Conservation (phyloP, 2,329 filamentous ascomycete genomes). For the Fusarium sororula region DNA sequence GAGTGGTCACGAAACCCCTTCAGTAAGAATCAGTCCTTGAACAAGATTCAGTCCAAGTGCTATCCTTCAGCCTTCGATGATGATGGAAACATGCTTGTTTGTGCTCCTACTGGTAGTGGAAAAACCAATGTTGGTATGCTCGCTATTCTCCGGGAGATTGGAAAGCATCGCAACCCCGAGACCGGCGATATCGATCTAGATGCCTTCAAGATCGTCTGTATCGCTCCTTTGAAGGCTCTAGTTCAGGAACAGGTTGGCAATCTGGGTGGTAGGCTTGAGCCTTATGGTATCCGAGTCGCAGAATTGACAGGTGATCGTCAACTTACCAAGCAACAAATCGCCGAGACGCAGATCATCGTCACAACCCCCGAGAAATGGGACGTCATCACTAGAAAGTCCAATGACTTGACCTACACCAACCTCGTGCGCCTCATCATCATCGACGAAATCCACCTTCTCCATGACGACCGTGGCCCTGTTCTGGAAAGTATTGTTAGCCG, state of each 20-base stretch:
- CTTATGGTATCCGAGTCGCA: slow-evolving; percentile 91
- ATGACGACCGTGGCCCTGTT: slow-evolving; percentile 96
- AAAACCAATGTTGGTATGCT: slow-evolving; percentile 99
- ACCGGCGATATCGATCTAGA: slow-evolving; percentile 97
- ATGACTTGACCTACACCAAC: slow-evolving; percentile 95
- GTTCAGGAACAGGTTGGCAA: slow-evolving; percentile 99
- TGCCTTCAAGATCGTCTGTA: slow-evolving; percentile 98
- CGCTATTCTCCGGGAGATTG: slow-evolving; percentile 93
- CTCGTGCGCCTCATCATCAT: slow-evolving; percentile 97
- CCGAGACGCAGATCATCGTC: slow-evolving; percentile 97
- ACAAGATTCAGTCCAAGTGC: slow-evolving; percentile 95
- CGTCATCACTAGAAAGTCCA: slow-evolving; percentile 97
- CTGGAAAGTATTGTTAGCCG: slow-evolving; percentile 96
- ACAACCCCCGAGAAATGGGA: slow-evolving; percentile 99
- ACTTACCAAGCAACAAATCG: slow-evolving; percentile 97
- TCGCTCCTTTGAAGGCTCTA: slow-evolving; percentile 92
- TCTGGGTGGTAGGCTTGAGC: slow-evolving; percentile 88
- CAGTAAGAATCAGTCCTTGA: slow-evolving; percentile 84
- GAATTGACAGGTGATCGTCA: slow-evolving; percentile 97
- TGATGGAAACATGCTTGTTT: slow-evolving; percentile 97
- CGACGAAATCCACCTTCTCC: slow-evolving; percentile 96
- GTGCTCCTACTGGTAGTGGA: slow-evolving; percentile 94
- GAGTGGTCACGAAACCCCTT: slow-evolving; percentile 93
- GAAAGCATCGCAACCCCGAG: slow-evolving; percentile 87
- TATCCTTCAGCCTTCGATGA: slow-evolving; percentile 90